Percentiles rank a stretch among this genome's conserved stretches.
Evolutionary conservation across 345 rosid genomes (phyloP).

Genomic region (Brassica napus): Da-Ae NC_063439.1:24358501-24359000

Average conservation of each 20-base stretch:
- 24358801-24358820: background rate
- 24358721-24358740: background rate
- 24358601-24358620: background rate
- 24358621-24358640: background rate
- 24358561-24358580: background rate
- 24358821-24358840: background rate
- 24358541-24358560: background rate
- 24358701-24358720: background rate
- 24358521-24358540: background rate
- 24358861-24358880: background rate
- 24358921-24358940: background rate
- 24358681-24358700: background rate
- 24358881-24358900: background rate
- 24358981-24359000: constrained; percentile 8
- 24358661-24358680: background rate
- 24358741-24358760: background rate
- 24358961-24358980: constrained; percentile 3
- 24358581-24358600: background rate
- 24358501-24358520: background rate
- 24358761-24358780: background rate
- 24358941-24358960: background rate
- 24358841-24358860: background rate
- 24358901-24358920: background rate
- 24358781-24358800: background rate
- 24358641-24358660: background rate